Percentiles rank a stretch among this genome's conserved stretches.
Evolutionary conservation across 495 filamentous ascomycete species (phyloP).

Genomic region (Talaromyces nanjingensis): DNA sequence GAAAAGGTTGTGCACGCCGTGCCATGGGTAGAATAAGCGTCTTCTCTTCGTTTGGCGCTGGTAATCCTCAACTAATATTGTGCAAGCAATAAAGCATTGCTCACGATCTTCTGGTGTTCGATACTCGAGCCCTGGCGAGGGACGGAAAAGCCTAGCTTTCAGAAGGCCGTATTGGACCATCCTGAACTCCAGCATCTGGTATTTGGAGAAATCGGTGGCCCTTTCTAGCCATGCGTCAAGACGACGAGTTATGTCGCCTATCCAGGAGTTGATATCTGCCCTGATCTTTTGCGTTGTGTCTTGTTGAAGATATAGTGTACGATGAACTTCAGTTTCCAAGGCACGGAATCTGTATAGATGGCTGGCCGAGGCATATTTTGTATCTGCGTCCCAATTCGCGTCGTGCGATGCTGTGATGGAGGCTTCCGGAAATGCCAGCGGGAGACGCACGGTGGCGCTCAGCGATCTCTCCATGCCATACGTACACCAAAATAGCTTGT

Average conservation of each 20-base stretch:
- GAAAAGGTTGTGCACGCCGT: background rate
- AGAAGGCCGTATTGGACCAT: constrained; percentile 46
- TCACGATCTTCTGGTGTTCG: background rate
- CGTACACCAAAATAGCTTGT: background rate
- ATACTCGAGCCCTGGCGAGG: background rate
- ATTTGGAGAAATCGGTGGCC: background rate
- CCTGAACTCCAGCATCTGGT: constrained; percentile 65
- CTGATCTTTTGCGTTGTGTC: background rate
- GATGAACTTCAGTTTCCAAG: background rate
- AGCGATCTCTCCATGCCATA: constrained; percentile 3
- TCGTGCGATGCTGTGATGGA: background rate
- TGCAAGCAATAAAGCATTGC: background rate
- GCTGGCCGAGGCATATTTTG: background rate
- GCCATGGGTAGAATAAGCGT: background rate
- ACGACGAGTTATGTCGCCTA: background rate
- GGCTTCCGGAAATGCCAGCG: background rate
- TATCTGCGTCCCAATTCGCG: background rate
- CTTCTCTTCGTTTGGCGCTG: background rate
- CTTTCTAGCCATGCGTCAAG: background rate
- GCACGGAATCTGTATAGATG: background rate
- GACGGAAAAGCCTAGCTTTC: background rate
- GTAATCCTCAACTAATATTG: background rate
- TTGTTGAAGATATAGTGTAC: background rate
- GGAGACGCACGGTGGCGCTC: background rate
- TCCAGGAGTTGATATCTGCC: background rate